Evolutionary conservation across 2,329 filamentous ascomycete genomes (phyloP), one percentile per base, ranked within the genome.

Genomic region (Pleoardoris graminearum): DNA sequence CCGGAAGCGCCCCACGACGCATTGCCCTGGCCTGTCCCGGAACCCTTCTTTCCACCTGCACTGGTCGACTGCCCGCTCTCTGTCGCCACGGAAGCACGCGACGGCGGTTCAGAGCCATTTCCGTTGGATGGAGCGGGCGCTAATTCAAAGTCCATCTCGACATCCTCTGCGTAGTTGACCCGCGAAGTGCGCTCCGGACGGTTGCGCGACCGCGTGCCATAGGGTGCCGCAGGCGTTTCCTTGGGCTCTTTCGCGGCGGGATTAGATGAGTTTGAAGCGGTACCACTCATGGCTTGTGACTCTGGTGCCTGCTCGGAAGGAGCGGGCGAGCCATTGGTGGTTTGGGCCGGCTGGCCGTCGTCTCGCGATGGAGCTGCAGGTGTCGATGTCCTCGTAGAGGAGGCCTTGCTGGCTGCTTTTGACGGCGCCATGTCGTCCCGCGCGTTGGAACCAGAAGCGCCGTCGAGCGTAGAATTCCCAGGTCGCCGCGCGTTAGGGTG

Each of bases 121-220:
- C 78, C 71, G 69, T 87, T 88, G 70, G 85, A 85, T 48, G 77
- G 65, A 55, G 84, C 82, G 72, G 68, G 81, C 77, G 71, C 66
- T 62, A 81, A 83, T 67, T 97, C 93, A 72, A 91, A 90, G 71
- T 97, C 94, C 75, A 90, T 85, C 67, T 97, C 93, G 62, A 92
- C 81, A 74, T 97, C 93, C 76, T 99, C 94, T 45, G 94, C 93
- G 75, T 99, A 99, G 76, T 99, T 99, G 61, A 88, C 86, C 62
- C 94, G 89, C 63, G 88, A 82, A 61, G 83, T 85, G 66, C 50
- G 50, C 37, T 89, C 88, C 52, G 84, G 87, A 68, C 92, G 88
- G 75, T 96, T 96, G 72, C 94, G 89, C 64, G 92, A 97, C 66
- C 92, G 88, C 71, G 94, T 99, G 68, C 93, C 93, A 75, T 99